These are phyloP conservation scores for Medicago truncatula DNA, from an alignment of 306 rosid genomes.

Conservation along the genomic window DNA sequence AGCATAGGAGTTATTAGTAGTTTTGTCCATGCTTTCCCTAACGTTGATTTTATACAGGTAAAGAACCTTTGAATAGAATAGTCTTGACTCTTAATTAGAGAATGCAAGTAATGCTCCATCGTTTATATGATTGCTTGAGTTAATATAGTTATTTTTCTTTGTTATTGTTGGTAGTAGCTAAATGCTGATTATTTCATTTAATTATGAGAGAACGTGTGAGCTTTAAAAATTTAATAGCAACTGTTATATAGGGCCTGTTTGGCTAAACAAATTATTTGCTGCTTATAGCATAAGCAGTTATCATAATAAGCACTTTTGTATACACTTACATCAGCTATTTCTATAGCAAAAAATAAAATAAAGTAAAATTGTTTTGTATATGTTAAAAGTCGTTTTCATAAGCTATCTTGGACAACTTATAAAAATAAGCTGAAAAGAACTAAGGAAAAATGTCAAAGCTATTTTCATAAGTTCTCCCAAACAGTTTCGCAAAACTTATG, in stretches of 20 bases:
- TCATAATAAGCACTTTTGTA: no score
- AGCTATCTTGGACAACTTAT: no score
- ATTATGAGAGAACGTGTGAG: background rate
- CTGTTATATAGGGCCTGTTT: background rate
- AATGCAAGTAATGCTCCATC: constrained; percentile 9
- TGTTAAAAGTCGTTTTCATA: no score
- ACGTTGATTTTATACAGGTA: constrained; percentile 92
- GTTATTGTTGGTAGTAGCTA: constrained; percentile 8
- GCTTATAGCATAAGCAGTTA: no score
- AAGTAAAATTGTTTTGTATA: no score
- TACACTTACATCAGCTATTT: no score
- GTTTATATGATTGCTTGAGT: constrained; percentile 27
- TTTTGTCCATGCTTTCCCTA: constrained; percentile 61
- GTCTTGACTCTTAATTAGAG: constrained; percentile 13
- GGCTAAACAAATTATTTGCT: no score
- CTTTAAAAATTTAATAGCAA: background rate
- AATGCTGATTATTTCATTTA: constrained; percentile 22
- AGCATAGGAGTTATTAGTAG: constrained; percentile 53
- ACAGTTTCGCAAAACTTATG: no score
- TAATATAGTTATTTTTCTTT: background rate
- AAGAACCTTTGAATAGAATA: background rate
- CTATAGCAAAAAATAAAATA: no score
- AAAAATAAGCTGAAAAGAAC: no score
- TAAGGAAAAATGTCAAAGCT: no score
- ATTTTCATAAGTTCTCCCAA: no score